Base-by-base conservation (phyloP, 129 eudicot genomes). In the Centella asiatica region DNA sequence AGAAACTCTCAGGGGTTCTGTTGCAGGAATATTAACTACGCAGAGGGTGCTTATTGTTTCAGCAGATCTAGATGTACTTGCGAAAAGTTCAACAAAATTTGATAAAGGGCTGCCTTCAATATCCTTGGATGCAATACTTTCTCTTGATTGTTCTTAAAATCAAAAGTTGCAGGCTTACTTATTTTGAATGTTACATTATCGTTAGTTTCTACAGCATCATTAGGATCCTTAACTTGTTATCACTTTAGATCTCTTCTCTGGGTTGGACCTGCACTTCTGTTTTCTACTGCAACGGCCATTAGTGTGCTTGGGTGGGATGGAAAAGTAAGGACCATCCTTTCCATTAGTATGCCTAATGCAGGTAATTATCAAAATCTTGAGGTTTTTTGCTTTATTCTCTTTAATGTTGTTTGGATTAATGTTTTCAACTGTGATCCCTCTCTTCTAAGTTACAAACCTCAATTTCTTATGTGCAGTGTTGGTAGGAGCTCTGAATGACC, bases 281-380 rank as follows among this genome's bases (percentile, higher is more conserved):
- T 87, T 75, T 92, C 99, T 48, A 87, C 99, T 59, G 80, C 90
- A 54, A 84, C 86, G 65, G 86, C 96, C 63, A 76, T 92, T 68
- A 82, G 85, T 42, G 72, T 92, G 62, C 99, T 92, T 69, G 99
- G 99, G 12, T 92, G 99, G 99, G 99, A 92, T 78, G 95, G 99
- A 69, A 84, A 82, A 87, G 99, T 87, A 68, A 84, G 99, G 78
- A 87, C 96, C 57, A 78, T 92, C 59, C 85, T 92, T 57, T 92
- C 99, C 25, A 82, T 73, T 62, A 84, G 88, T 55, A 77, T 84
- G 86, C 96, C 99, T 57, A 84, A 87, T 82, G 88, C 97, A 72
- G 97, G 97, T 89, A 51, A 54, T 51, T 29, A 56, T 69, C 72
- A 8, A 31, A 51, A 52, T 46, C 37, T 61, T 45, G 60, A 56